Base-by-base conservation (phyloP, 352 stramenopile species). In the Phytophthora sansomeana region DNA sequence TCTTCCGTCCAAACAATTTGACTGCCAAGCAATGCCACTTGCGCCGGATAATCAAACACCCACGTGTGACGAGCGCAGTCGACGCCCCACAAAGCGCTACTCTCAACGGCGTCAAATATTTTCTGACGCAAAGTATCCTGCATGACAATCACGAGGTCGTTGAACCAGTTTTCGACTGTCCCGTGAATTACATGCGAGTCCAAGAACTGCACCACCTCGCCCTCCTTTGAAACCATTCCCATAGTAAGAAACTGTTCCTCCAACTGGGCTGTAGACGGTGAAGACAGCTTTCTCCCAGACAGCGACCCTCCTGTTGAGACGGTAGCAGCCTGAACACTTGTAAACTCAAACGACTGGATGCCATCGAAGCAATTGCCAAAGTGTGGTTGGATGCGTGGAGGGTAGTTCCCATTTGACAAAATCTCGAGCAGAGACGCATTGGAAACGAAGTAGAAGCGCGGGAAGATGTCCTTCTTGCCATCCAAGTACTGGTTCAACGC, bases 391-490 rank as follows among this genome's bases (percentile, higher is more conserved):
- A 98, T 82, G 7, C 90, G 89, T 4, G 87, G 82, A 8, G 93
- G 93, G 2, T 72, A 63, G 46, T 95, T 98, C 5, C 96, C 96
- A 72, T 98, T 98, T 7, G 87, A 97, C 30, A 99, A 74, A 60
- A 99, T 98, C 58, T 98, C 95, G 3, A 98, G 83, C 29, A 99
- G 67, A 21, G 92, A 95, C 16, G 97, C 90, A 24, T 98, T 98
- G 11, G 93, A 98, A 32, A 98, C 92, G 60, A 99, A 99, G 61
- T 99, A 98, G 64, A 99, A 99, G n/a, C 95, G 80, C 11, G 96
- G 91, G 51, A 98, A 98, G 6, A 98, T 92, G 54, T 98, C 97
- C 72, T 98, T 98, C 77, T 99, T 99, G 47, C 93, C 92, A 50
- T 98, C 93, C 16, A 99, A 80, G 62, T 98, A 99, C 66, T 98